Percentiles rank a stretch among this genome's conserved stretches.
phyloP scores from a whole-genome alignment of 306 rosid species.

The Rosa multiflora region DNA sequence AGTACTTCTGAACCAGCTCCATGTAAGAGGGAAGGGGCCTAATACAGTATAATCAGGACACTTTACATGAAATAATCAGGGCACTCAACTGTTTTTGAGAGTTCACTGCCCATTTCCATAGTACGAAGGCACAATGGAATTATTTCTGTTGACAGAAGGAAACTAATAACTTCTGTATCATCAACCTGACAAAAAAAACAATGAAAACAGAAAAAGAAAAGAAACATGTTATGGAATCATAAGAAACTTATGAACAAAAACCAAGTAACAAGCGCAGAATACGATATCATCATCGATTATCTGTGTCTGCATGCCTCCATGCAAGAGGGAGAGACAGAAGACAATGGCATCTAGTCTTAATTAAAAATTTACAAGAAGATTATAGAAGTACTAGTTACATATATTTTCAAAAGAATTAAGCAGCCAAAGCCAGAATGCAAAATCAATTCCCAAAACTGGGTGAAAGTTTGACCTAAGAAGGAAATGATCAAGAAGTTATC shows the following conservation, averaged over 20 bases:
- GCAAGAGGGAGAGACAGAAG: neutral
- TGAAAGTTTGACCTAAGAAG: neutral
- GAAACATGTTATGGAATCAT: constrained; percentile 11
- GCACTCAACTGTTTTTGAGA: constrained; percentile 78
- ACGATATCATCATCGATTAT: neutral
- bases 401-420: neutral
- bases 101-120: constrained; percentile 88
- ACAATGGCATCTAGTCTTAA: neutral
- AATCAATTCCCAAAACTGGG: neutral
- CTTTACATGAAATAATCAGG: constrained; percentile 25
- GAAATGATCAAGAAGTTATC: constrained; percentile 2
- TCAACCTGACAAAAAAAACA: constrained; percentile 52
- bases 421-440: neutral
- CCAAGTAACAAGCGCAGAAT: neutral
- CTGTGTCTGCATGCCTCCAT: neutral
- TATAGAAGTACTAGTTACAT: neutral
- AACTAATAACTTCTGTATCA: constrained; percentile 70
- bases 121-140: constrained; percentile 84
- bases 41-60: neutral
- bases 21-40: neutral
- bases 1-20: constrained; percentile 20
- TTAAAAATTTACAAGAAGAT: neutral
- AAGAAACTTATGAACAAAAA: neutral
- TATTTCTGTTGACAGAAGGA: constrained; percentile 81
- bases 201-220: neutral